Evolutionary conservation across 2,329 filamentous ascomycete genomes (phyloP), one percentile per base, ranked within the genome.

Genomic region (Penicillium psychrosexuale): DNA sequence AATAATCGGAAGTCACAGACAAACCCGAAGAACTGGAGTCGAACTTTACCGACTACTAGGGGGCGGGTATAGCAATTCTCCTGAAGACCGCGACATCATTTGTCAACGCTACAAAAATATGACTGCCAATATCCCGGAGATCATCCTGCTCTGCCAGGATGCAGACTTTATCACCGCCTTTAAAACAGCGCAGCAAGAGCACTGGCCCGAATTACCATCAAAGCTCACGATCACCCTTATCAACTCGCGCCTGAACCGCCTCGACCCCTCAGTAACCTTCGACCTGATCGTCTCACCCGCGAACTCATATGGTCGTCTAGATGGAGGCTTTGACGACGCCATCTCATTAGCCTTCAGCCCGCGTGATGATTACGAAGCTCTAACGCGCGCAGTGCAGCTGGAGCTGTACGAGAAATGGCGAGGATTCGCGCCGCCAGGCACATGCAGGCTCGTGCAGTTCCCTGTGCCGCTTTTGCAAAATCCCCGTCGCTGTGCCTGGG

Each of bases 291-390:
- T 82, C 22, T 83, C 80, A 1, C 81, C 80, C 0, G 79, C 80
- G 38, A 83, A 83, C 61, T 82, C 79, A 1, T 83, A 82, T 62
- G 80, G 75, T 28, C 73, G 75, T 1, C 74, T 84, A 0, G 80
- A 83, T 58, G 81, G 82, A 28, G 78, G 74, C 45, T 84, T 82
- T 57, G 80, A 83, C 66, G 77, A 81, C 58, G 80, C 80, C 24
- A 79, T 83, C 51, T 82, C 80, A 0, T 71, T 74, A 31, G 72
- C 73, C 11, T 77, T 82, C 56, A 76, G 77, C 1, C 63, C 60
- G 0, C 56, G 57, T 3, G 62, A 75, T 22, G 72, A 78, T 49
- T 82, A 82, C 58, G 59, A 72, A 17, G 78, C 78, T 1, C 72
- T 83, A 0, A 82, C 80, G 0, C 64, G 68, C 7, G 74, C 72